Conservation (phyloP, 352 stramenopile species). For the Globisporangium solare region DNA sequence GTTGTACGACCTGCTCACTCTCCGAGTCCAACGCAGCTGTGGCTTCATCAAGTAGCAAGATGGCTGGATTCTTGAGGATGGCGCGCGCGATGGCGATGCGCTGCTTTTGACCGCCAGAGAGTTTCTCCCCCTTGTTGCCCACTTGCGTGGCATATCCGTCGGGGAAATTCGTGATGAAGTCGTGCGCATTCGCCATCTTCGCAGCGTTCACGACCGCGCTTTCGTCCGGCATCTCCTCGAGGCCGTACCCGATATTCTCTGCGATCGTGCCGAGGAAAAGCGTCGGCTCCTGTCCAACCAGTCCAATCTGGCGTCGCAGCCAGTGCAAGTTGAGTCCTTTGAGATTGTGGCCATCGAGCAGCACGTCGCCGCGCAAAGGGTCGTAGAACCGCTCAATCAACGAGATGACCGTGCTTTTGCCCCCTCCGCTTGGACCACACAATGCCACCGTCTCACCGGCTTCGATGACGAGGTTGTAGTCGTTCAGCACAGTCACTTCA, state of each 20-base stretch:
- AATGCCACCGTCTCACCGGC: slow-evolving; percentile 32
- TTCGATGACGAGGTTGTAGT: slow-evolving; percentile 30
- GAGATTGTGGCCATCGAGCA: slow-evolving; percentile 31
- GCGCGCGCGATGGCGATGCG: slow-evolving; percentile 36
- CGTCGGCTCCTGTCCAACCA: slow-evolving; percentile 68
- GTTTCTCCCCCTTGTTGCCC: slow-evolving; percentile 24
- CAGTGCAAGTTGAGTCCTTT: slow-evolving; percentile 29
- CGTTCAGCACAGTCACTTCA: slow-evolving; percentile 19
- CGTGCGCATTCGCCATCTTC: slow-evolving; percentile 33
- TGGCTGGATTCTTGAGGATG: slow-evolving; percentile 34
- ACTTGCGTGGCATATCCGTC: slow-evolving; percentile 35
- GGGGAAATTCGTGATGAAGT: slow-evolving; percentile 34
- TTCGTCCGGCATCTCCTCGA: slow-evolving; percentile 29
- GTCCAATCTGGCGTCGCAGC: slow-evolving; percentile 27
- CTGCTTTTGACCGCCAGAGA: slow-evolving; percentile 41
- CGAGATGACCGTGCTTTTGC: slow-evolving; percentile 33
- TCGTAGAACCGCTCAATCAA: slow-evolving; percentile 43
- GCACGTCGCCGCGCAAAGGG: slow-evolving; percentile 20
- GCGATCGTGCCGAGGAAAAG: slow-evolving; percentile 38
- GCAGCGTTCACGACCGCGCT: slow-evolving; percentile 73
- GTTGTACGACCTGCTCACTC: slow-evolving; percentile 59
- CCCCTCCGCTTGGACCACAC: slow-evolving; percentile 28
- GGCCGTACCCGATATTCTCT: slow-evolving; percentile 53
- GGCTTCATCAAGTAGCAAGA: slow-evolving; percentile 59
- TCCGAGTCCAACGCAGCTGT: slow-evolving; percentile 84